Evolutionary conservation across 441 rosid genomes (phyloP), one percentile per base, ranked within the genome.

Genomic region (Eruca vesicaria): DNA sequence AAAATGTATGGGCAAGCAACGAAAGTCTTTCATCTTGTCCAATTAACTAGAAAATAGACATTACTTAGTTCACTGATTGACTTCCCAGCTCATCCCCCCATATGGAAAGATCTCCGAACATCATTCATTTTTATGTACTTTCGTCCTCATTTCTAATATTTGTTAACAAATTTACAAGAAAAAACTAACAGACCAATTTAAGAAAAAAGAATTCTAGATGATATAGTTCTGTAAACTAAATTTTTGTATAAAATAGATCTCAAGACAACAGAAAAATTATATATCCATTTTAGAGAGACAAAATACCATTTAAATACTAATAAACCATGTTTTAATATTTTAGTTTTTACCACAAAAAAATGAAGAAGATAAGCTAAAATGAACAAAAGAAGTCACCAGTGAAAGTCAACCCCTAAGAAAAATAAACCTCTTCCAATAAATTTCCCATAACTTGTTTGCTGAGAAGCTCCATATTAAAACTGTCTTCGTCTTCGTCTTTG

Each of bases 301-400:
- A 43, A n/a, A 6, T 43, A 18, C 50, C 15, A 43, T 43, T 41
- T 4, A 41, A 15, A 14, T 16, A 41, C 50, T 43, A 43, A 43
- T n/a, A n/a, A 43, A n/a, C 14, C 18, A 41, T 41, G 48, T 41
- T 41, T 41, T n/a, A 14, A 43, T 43, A n/a, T n/a, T 43, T 53
- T 55, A 55, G n/a, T 6, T 55, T 15, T 15, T 53, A 20, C 33
- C 61, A 23, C 32, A 14, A 56, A 57, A 23, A 18, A 53, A 53
- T 19, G 14, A 41, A 43, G 50, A 43, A 14, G 55, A 48, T 48
- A 16, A 16, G 10, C 53, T 48, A 16, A 16, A 18, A 16, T 8
- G 21, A 50, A 50, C 56, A 50, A 50, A 16, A 48, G 43, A 65
- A 8, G 72, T 74, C 59, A 57, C 41, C 71, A 29, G 60, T 74